Conservation (phyloP, 805 yeast species). For the Scheffersomyces coipomensis region DNA sequence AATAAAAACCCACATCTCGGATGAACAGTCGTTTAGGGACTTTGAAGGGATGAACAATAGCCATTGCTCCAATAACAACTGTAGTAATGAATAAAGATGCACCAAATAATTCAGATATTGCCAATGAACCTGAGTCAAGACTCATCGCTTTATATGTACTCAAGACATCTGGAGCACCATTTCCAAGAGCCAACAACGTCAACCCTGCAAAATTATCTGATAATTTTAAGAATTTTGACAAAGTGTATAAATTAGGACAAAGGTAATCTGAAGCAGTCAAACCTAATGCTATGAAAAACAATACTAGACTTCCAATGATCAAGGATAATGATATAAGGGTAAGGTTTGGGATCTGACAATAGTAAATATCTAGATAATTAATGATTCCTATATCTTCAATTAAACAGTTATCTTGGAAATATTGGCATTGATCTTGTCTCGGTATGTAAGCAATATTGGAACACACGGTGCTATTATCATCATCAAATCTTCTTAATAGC, state of each 20-base stretch:
- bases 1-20: conserved; percentile 61
- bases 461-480: conserved; percentile 2
- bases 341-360: conserved; percentile 18
- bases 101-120: conserved; percentile 88
- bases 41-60: conserved; percentile 60
- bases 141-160: conserved; percentile 82
- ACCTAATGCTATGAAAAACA: conserved; percentile 65
- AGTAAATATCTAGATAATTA: conserved; percentile 36
- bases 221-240: conserved; percentile 60
- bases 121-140: conserved; percentile 69
- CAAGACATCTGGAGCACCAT: conserved; percentile 88
- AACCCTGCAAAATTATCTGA: conserved; percentile 82
- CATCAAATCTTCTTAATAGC: no score
- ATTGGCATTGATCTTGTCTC: conserved; percentile 34
- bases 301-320: conserved; percentile 19
- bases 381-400: conserved; percentile 31
- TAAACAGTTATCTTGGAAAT: conserved; percentile 31
- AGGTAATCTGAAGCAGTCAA: conserved; percentile 78
- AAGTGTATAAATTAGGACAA: conserved; percentile 71
- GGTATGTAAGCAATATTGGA: conserved; percentile 2
- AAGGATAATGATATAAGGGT: conserved; percentile 14
- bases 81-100: conserved; percentile 82
- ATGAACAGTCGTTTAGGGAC: conserved; percentile 53
- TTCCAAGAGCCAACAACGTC: conserved; percentile 86
- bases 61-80: conserved; percentile 78